phyloP scores from a whole-genome alignment of 1,284 basidiomycete genomes.

The Ceratobasidium sp. region DNA sequence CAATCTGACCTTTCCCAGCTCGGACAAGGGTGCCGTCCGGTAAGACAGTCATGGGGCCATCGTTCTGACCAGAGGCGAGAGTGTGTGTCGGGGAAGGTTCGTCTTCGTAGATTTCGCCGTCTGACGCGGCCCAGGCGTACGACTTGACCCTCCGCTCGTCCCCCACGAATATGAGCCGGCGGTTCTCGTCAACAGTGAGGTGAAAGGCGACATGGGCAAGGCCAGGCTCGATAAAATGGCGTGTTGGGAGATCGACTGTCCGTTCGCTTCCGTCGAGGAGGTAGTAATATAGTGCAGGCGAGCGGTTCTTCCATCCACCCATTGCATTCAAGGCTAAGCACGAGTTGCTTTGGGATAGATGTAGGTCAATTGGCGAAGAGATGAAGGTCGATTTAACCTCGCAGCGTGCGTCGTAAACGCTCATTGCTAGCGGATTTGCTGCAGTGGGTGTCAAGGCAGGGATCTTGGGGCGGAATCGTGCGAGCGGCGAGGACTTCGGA shows the following conservation, averaged over 20 bases:
- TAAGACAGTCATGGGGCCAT: conserved; percentile 11
- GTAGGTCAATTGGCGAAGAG: not conserved
- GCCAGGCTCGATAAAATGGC: conserved; percentile 16
- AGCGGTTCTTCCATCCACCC: conserved; percentile 25
- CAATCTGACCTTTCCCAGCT: conserved; percentile 12
- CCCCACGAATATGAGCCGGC: conserved; percentile 32
- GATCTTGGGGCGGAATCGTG: conserved; percentile 8
- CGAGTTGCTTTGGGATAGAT: not conserved
- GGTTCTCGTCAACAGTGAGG: conserved; percentile 26
- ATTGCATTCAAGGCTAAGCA: conserved; percentile 22
- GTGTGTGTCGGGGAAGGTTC: conserved; percentile 29
- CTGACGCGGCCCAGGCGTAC: conserved; percentile 2
- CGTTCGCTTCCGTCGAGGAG: not conserved
- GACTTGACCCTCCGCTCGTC: conserved; percentile 36
- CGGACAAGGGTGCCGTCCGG: conserved; percentile 28
- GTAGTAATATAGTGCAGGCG: conserved; percentile 5
- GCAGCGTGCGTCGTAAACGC: conserved; percentile 34
- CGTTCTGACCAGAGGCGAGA: not conserved
- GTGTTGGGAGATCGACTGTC: not conserved
- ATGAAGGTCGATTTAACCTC: not conserved
- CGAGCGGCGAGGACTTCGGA: conserved; percentile 5
- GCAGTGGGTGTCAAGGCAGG: conserved; percentile 23
- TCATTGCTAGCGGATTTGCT: conserved; percentile 11
- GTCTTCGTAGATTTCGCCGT: conserved; percentile 5
- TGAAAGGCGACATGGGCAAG: conserved; percentile 15